Evolutionary conservation across 495 filamentous ascomycete species (phyloP), one percentile per base, ranked within the genome.

Genomic region (Penicillium cataractarum): DNA sequence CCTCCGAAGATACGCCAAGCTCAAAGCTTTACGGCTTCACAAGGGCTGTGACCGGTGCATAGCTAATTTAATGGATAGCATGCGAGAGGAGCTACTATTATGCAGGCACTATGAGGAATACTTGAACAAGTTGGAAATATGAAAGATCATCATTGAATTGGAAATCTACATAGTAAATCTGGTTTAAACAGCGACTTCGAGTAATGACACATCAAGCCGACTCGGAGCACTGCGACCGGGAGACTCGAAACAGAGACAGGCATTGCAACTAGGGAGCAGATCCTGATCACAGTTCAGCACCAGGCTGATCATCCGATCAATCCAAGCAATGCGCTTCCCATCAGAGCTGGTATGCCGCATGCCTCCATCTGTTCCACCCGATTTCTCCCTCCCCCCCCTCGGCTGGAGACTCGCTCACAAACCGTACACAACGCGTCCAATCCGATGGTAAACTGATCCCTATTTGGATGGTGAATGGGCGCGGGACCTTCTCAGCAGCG

Each of bases 401-500:
- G 21, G 35, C 24, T 42, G 35, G 22, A 56, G 54, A 39, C n/a
- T 39, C n/a, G 35, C 54, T 56, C 54, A 40, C 29, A 51, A n/a
- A 29, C 33, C 46, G 29, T 52, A 74, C 73, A 77, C 76, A 78
- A 75, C 74, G 69, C 66, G 19, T 80, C 79, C 79, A 82, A 82
- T 82, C 79, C 58, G 79, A 82, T 75, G 59, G 69, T 69, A 73
- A 56, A 64, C 74, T 77, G 74, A 65, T 74, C 76, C 78, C 70
- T 64, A 64, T 57, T 40, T 73, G 79, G 79, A 81, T 82, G 79
- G 79, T 82, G 72, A 66, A 59, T 62, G 74, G 77, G 68, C 76
- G 75, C 74, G 78, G 73, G 76, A 79, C 78, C 80, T 79, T 56
- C 60, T 79, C 79, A 80, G 77, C 79, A 81, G 76, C 74, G 78